Percentiles rank a stretch among this genome's conserved stretches.
Conservation (phyloP, 31 red algal genomes). For the Porphyra umbilicalis region DNA sequence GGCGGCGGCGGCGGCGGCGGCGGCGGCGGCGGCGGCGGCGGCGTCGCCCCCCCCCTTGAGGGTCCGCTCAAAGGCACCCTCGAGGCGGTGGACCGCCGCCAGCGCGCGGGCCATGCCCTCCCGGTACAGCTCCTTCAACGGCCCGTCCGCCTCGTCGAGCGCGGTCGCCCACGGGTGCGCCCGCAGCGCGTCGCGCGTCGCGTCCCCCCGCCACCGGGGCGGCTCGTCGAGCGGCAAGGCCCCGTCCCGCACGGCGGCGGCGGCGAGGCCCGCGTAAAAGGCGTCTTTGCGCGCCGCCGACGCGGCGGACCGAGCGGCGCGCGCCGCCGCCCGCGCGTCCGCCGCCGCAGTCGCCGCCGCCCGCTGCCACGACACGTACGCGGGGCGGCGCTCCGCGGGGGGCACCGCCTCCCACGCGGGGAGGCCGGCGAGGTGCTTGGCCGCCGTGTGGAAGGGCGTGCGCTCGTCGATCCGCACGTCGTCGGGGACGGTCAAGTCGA, state of each 20-base stretch:
- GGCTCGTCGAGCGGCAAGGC: background rate
- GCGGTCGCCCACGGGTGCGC: background rate
- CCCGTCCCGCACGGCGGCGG: background rate
- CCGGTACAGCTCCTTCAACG: background rate
- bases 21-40: background rate
- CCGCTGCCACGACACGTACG: conserved; percentile 9
- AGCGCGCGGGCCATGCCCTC: background rate
- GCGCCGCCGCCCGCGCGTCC: background rate
- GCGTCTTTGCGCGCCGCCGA: background rate
- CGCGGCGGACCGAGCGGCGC: background rate
- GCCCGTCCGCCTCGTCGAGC: background rate
- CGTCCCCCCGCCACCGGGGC: background rate
- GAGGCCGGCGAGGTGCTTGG: background rate
- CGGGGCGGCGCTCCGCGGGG: conserved; percentile 1
- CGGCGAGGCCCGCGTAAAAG: background rate
- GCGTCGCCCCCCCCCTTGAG: background rate
- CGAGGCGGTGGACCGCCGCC: background rate
- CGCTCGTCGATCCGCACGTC: conserved; percentile 11
- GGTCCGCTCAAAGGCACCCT: background rate
- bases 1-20: background rate
- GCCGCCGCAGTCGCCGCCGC: background rate
- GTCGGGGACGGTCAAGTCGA: background rate
- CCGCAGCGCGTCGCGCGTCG: background rate
- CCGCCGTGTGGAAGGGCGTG: conserved; percentile 4
- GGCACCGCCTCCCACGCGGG: background rate